Percentiles rank a stretch among this genome's conserved stretches.
Conservation (phyloP, 106 monocot species). For the Alisma plantagoaquatica region DNA sequence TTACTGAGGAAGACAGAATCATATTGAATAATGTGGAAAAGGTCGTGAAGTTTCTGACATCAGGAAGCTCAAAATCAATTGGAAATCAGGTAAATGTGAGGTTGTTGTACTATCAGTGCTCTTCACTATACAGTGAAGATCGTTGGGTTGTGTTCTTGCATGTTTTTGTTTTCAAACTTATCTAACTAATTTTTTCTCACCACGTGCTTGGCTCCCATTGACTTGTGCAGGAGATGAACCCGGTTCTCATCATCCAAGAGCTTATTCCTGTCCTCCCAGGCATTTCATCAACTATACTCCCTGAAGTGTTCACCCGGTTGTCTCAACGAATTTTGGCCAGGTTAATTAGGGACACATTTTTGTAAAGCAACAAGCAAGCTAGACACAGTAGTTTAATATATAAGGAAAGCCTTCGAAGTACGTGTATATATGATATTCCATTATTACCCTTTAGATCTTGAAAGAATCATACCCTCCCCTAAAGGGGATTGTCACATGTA, state of each 20-base stretch:
- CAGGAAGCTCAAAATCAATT: constrained; percentile 40
- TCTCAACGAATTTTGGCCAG: constrained; percentile 68
- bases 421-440: too few relatives aligned
- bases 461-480: too few relatives aligned
- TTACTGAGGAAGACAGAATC: constrained; percentile 82
- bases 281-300: constrained; percentile 67
- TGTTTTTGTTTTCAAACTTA: too few relatives aligned
- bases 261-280: constrained; percentile 79
- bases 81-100: constrained; percentile 30
- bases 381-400: neutral
- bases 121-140: neutral
- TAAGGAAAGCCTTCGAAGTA: neutral
- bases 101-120: neutral
- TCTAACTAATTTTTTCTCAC: neutral
- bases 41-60: constrained; percentile 70
- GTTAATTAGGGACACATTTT: constrained; percentile 63
- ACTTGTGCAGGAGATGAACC: constrained; percentile 44
- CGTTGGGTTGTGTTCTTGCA: neutral
- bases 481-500: too few relatives aligned
- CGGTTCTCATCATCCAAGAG: constrained; percentile 50
- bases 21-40: constrained; percentile 90
- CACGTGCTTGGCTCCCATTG: neutral
- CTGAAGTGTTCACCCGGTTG: constrained; percentile 66
- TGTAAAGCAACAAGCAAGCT: constrained; percentile 25
- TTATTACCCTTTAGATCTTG: too few relatives aligned